phyloP scores from a whole-genome alignment of 306 rosid genomes.

The Mimosa pudica region DNA sequence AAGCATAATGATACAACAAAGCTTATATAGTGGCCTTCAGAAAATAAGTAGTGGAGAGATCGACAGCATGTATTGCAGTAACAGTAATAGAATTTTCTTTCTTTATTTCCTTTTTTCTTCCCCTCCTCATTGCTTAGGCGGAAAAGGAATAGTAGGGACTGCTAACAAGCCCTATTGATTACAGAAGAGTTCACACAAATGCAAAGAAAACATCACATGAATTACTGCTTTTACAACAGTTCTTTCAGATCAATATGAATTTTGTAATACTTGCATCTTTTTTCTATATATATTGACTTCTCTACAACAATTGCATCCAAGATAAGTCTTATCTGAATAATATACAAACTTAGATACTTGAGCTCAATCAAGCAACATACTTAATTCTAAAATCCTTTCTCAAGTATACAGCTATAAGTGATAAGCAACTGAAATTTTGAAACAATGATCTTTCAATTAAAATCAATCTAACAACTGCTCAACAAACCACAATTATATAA shows the following conservation, averaged over 20 bases:
- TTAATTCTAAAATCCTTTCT: background rate
- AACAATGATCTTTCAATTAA: constrained; percentile 20
- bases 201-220: background rate
- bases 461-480: constrained; percentile 5
- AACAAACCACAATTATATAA: background rate
- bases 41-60: background rate
- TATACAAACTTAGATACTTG: constrained; percentile 10
- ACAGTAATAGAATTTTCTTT: background rate
- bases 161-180: background rate
- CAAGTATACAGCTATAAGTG: background rate
- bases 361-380: constrained; percentile 11
- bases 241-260: background rate
- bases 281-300: constrained; percentile 2
- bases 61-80: constrained; percentile 10
- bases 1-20: constrained; percentile 27
- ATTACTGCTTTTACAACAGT: background rate
- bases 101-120: background rate
- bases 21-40: constrained; percentile 1
- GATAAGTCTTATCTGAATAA: constrained; percentile 6
- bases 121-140: background rate
- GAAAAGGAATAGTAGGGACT: background rate
- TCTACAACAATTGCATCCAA: background rate
- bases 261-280: background rate
- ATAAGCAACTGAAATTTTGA: constrained; percentile 7
- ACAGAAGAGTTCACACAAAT: background rate